Evolutionary conservation across 164 flowering plant genomes (phyloP).

Genomic region (Annona cherimola): DNA sequence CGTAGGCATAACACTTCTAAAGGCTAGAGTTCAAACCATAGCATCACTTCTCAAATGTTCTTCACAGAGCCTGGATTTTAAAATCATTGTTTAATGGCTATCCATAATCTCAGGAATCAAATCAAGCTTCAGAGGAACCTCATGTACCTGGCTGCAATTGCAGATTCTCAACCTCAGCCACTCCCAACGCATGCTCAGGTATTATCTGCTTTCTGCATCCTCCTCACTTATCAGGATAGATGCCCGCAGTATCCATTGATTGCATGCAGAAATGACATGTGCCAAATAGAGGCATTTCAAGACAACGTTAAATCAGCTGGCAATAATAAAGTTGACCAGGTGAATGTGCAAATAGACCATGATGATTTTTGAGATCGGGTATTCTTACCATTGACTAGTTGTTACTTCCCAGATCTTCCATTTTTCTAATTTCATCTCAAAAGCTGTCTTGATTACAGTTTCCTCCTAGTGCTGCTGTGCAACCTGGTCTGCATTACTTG

Average conservation of each 20-base stretch:
- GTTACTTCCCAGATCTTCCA: too few species aligned
- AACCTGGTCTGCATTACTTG: constrained; percentile 60
- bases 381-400: too few species aligned
- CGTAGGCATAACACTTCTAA: background rate
- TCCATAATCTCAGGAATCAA: constrained; percentile 51
- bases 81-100: background rate
- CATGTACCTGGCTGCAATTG: constrained; percentile 95
- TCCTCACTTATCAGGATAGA: background rate
- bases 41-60: too few species aligned
- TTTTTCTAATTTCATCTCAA: too few species aligned
- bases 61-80: too few species aligned
- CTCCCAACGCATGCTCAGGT: constrained; percentile 82
- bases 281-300: background rate
- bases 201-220: background rate
- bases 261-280: background rate
- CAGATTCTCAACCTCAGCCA: constrained; percentile 93
- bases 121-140: constrained; percentile 81
- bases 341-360: too few species aligned
- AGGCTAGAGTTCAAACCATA: too few species aligned
- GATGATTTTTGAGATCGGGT: too few species aligned
- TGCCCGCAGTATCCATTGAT: background rate
- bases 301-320: too few species aligned
- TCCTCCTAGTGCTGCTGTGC: constrained; percentile 45
- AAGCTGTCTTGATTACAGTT: constrained; percentile 27
- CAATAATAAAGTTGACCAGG: too few species aligned